A percentile compares a stretch with the other conserved stretches of the same genome.
Conservation (phyloP, 805 yeast species). For the Grigorovia transvaalensis region DNA sequence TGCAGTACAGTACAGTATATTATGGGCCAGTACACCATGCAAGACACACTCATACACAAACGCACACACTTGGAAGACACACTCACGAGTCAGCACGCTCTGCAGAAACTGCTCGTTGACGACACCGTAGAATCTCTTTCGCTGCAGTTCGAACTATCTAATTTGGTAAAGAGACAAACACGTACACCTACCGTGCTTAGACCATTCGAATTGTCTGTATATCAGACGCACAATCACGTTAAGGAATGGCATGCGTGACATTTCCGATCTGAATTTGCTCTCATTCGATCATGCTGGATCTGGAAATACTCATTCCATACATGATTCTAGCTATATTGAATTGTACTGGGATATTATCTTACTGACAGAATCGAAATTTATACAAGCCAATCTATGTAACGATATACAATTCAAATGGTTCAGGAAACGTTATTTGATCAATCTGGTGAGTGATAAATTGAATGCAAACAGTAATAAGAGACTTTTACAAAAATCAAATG, state of each 20-base stretch:
- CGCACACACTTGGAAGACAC: neutral
- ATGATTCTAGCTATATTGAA: slow-evolving; percentile 10
- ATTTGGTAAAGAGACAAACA: slow-evolving; percentile 1
- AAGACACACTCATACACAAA: neutral
- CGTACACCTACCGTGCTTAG: neutral
- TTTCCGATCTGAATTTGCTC: neutral
- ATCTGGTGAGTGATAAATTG: neutral
- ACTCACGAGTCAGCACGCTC: neutral
- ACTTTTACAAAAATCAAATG: neutral
- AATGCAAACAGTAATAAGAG: neutral
- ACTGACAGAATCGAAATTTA: slow-evolving; percentile 20
- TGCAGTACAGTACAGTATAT: neutral
- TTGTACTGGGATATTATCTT: slow-evolving; percentile 27
- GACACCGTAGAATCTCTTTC: slow-evolving; percentile 3
- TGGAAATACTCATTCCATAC: neutral
- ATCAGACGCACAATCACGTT: slow-evolving; percentile 13
- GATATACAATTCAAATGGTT: slow-evolving; percentile 1
- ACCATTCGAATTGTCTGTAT: neutral
- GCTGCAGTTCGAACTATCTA: slow-evolving; percentile 18
- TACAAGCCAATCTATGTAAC: slow-evolving; percentile 1
- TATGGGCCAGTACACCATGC: neutral
- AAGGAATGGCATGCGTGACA: slow-evolving; percentile 28
- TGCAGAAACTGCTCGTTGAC: neutral
- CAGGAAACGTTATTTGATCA: slow-evolving; percentile 3
- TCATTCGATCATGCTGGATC: no score